Percentiles rank a stretch among this genome's conserved stretches.
Evolutionary conservation across 768 basidiomycete species (phyloP).

Genomic region (Collybia nuda): DNA sequence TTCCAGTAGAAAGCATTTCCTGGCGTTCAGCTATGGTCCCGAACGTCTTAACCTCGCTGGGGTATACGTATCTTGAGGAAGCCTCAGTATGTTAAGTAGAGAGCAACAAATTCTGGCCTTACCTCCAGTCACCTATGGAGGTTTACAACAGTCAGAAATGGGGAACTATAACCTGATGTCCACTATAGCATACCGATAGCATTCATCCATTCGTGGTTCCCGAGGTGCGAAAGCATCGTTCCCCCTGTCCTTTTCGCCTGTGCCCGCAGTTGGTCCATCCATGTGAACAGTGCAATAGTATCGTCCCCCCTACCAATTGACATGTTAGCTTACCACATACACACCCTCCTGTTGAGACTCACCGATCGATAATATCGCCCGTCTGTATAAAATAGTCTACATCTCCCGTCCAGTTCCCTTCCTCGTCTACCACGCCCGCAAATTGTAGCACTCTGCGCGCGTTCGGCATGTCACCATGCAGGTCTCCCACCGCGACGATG

Average conservation of each 20-base stretch:
- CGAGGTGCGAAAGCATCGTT: slow-evolving; percentile 72
- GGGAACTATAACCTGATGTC: too few species aligned
- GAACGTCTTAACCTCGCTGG: slow-evolving; percentile 80
- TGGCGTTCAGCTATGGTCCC: slow-evolving; percentile 71
- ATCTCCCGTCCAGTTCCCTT: slow-evolving; percentile 79
- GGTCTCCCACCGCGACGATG: slow-evolving; percentile 88
- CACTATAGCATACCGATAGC: slow-evolving; percentile 55
- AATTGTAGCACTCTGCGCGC: slow-evolving; percentile 79
- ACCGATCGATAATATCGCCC: slow-evolving; percentile 94
- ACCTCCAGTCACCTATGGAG: slow-evolving; percentile 84
- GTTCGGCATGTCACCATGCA: slow-evolving; percentile 87
- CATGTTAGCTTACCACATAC: too few species aligned
- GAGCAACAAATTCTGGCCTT: slow-evolving; percentile 8
- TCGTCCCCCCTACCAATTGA: slow-evolving; percentile 69
- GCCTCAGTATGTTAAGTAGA: background rate
- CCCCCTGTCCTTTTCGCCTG: slow-evolving; percentile 75
- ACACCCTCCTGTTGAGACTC: slow-evolving; percentile 10
- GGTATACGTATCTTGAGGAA: slow-evolving; percentile 72
- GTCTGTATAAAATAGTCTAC: slow-evolving; percentile 92
- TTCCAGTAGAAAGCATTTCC: slow-evolving; percentile 71
- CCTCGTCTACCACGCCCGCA: slow-evolving; percentile 70
- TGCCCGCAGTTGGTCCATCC: slow-evolving; percentile 81
- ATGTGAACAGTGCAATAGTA: slow-evolving; percentile 79
- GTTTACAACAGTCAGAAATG: background rate
- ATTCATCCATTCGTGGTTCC: slow-evolving; percentile 98